Evolutionary conservation across 2,329 filamentous ascomycete genomes (phyloP).

Genomic region (Apiospora marii): DNA sequence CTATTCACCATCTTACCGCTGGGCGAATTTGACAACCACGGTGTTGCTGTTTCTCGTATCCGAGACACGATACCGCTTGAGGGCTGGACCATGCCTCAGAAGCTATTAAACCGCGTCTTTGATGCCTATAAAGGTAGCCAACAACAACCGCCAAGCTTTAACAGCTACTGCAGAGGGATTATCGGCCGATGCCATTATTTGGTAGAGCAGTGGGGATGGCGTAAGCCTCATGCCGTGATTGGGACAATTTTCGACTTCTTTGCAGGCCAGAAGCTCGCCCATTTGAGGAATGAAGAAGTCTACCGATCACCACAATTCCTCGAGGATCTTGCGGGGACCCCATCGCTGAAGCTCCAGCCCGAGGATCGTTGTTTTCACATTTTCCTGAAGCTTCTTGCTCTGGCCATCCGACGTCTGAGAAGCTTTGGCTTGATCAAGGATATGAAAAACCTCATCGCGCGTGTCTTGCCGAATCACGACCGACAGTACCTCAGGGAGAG

Average conservation of each 20-base stretch:
- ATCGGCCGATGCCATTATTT: constrained; percentile 69
- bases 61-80: constrained; percentile 54
- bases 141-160: constrained; percentile 67
- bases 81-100: constrained; percentile 68
- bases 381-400: constrained; percentile 69
- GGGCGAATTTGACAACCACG: constrained; percentile 64
- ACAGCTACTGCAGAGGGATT: constrained; percentile 68
- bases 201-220: constrained; percentile 72
- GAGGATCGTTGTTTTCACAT: constrained; percentile 72
- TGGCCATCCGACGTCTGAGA: constrained; percentile 62
- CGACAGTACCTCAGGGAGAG: constrained; percentile 71
- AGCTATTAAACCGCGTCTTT: constrained; percentile 64
- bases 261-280: constrained; percentile 65
- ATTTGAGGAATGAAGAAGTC: constrained; percentile 71
- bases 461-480: constrained; percentile 71
- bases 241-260: constrained; percentile 74
- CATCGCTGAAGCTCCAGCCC: constrained; percentile 57
- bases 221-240: constrained; percentile 62
- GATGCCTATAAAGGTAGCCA: constrained; percentile 63
- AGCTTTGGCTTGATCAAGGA: constrained; percentile 60
- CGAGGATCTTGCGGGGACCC: constrained; percentile 57
- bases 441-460: constrained; percentile 66
- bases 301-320: constrained; percentile 68
- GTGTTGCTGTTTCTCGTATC: constrained; percentile 53
- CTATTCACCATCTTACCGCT: constrained; percentile 69